Percentiles rank a stretch among this genome's conserved stretches.
phyloP scores from a whole-genome alignment of 495 filamentous ascomycete species.

The Penicillium nucicola region DNA sequence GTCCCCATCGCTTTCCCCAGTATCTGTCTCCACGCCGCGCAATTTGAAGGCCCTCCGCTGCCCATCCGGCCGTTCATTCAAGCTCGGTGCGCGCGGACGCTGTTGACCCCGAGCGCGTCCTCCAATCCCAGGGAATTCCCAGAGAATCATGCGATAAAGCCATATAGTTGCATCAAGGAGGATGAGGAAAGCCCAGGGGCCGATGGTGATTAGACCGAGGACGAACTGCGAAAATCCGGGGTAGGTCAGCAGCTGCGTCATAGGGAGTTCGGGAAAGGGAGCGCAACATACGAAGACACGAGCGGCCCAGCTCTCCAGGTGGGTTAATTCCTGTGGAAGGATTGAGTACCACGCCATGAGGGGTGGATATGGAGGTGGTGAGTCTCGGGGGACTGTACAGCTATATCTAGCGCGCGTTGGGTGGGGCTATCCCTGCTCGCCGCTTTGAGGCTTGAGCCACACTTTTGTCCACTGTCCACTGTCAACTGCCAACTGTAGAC shows the following conservation, averaged over 20 bases:
- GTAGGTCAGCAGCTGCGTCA: conserved; percentile 4
- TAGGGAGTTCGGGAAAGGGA: background rate
- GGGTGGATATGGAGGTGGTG: background rate
- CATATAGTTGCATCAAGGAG: conserved; percentile 68
- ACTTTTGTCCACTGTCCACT: no score
- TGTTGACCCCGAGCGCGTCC: conserved; percentile 60
- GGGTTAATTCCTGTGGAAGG: conserved; percentile 52
- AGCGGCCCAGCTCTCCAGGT: conserved; percentile 61
- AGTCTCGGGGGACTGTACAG: background rate
- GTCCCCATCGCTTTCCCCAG: background rate
- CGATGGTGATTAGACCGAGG: conserved; percentile 60
- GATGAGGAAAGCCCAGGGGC: conserved; percentile 63
- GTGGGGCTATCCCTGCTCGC: no score
- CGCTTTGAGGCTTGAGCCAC: no score
- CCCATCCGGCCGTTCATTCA: conserved; percentile 58
- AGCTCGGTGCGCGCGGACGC: conserved; percentile 61
- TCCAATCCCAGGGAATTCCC: conserved; percentile 60
- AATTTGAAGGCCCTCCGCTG: conserved; percentile 50
- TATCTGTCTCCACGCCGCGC: conserved; percentile 15
- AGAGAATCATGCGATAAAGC: conserved; percentile 53
- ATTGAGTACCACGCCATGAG: conserved; percentile 65
- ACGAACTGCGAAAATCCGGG: conserved; percentile 48
- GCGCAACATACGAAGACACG: conserved; percentile 57
- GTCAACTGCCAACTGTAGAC: no score
- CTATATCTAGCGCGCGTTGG: no score